Base-by-base conservation (phyloP, 345 rosid species). In the Viola odorata region DNA sequence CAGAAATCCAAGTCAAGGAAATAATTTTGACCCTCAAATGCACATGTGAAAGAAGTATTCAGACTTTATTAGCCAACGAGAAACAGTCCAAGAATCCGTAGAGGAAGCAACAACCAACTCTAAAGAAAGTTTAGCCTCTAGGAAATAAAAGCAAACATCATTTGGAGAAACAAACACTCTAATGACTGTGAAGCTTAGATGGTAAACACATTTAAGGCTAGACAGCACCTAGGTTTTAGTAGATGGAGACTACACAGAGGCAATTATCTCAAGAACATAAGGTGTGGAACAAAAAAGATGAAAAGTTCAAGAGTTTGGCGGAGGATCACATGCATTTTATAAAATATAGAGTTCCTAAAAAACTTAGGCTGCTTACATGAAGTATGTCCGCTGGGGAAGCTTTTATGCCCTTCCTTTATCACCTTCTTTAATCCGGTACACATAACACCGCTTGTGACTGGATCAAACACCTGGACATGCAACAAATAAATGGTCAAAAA, bases 311-410 rank as follows among this genome's bases (percentile, higher is more conserved):
- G 15, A 17, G 32, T 23, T 42, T 45, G 49, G 52, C 17, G 50
- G 54, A 50, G 41, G 45, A 48, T 12, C 53, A 16, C 53, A 53
- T 37, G 3, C 45, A 41, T n/a, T n/a, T 11, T 23, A 37, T 40
- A 45, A 15, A 49, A 6, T 37, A 38, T 56, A n/a, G 9, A 51
- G 32, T 15, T 53, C 15, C 10, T 3, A 32, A 12, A 55, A 41
- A 52, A 55, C 55, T 60, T 61, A 68, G 41, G 61, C 39, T 14
- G 53, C 95, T 84, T 80, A 90, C 98, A 75, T 32, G 98, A 92
- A 16, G 97, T 87, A 69, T 92, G 98, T 3, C 98, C 98, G 45
- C 98, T 89, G 23, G 97, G 97, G 70, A 92, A 92, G 75, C 97
- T 89, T 75, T 87, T 92, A 66, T 92, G 91, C 36, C 98, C 98